Base-by-base conservation (phyloP, 768 basidiomycete genomes). In the Leucocoprinus sp. region DNA sequence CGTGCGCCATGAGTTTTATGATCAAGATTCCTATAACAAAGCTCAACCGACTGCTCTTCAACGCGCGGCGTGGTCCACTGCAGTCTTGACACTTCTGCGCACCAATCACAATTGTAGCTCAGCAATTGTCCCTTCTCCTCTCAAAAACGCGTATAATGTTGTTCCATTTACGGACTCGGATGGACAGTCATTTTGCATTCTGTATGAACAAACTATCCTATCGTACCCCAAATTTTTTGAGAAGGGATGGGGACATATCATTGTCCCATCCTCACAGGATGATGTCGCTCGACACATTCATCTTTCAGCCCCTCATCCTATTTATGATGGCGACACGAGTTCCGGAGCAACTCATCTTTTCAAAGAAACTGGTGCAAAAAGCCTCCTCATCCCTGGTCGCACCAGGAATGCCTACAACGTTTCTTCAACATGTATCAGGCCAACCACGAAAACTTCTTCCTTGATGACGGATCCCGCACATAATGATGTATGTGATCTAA, bases 381-480 rank as follows among this genome's bases (percentile, higher is more conserved):
- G 68, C 48, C 59, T 75, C 5, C 55, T 72, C 2, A 58, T 74
- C 21, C 47, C 71, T 14, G 74, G 72, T 8, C 58, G 72, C 1
- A 55, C 50, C 8, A 58, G 72, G 11, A 56, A 49, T 1, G 66
- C 74, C 12, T 68, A 61, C 48, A 41, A 47, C 19, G 48, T 50
- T 18, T 46, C 55, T 3, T 66, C 69, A 2, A 49, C 53, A 2
- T 75, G 74, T 39, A 51, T 67, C 15, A 34, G 1, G 51, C 62
- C 1, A 40, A 52, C 8, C 49, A 51, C 0, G 44, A 42, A 0
- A 48, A 41, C 17, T 54, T 59, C 6, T 49, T 72, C 70, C 53
- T 70, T 65, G 38, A 62, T 55, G 46, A 76, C 74, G 0, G 74
- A 75, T 53, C 67, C 72, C 24, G 58, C 69, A 2, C 74, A 76